Conservation (phyloP, 2,329 filamentous ascomycete genomes). For the Cucurbitaria berberidis region DNA sequence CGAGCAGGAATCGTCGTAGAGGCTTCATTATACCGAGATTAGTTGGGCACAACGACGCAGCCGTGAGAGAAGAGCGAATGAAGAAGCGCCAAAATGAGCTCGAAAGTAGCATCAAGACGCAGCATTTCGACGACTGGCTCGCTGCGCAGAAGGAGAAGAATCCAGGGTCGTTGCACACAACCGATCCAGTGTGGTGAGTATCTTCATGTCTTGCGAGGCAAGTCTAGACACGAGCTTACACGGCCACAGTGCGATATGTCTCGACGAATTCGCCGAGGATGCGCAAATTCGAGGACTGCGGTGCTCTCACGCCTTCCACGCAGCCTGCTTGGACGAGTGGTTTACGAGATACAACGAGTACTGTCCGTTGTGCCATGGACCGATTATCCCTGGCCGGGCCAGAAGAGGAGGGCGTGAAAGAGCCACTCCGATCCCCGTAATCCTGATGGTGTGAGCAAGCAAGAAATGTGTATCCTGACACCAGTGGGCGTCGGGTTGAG, state of each 20-base stretch:
- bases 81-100: conserved; percentile 41
- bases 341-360: conserved; percentile 46
- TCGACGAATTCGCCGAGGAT: conserved; percentile 42
- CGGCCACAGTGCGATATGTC: conserved; percentile 42
- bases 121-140: conserved; percentile 44
- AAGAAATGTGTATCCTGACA: too few species aligned
- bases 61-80: conserved; percentile 27
- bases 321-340: conserved; percentile 48
- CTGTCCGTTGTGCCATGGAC: conserved; percentile 47
- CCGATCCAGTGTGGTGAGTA: conserved; percentile 36
- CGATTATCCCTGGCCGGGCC: conserved; percentile 40
- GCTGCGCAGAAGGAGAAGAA: conserved; percentile 30
- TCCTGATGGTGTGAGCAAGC: conserved; percentile 40
- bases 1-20: conserved; percentile 24
- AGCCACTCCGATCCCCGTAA: conserved; percentile 21
- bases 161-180: conserved; percentile 18
- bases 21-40: conserved; percentile 29
- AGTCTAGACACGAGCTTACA: conserved; percentile 9
- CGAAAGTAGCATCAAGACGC: conserved; percentile 38
- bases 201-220: neutral
- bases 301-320: conserved; percentile 48
- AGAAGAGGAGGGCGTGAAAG: conserved; percentile 12
- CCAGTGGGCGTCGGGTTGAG: too few species aligned
- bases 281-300: conserved; percentile 43
- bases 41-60: conserved; percentile 13